Evolutionary conservation across 768 basidiomycete species (phyloP), one percentile per base, ranked within the genome.

Genomic region (Cyathus striatus): DNA sequence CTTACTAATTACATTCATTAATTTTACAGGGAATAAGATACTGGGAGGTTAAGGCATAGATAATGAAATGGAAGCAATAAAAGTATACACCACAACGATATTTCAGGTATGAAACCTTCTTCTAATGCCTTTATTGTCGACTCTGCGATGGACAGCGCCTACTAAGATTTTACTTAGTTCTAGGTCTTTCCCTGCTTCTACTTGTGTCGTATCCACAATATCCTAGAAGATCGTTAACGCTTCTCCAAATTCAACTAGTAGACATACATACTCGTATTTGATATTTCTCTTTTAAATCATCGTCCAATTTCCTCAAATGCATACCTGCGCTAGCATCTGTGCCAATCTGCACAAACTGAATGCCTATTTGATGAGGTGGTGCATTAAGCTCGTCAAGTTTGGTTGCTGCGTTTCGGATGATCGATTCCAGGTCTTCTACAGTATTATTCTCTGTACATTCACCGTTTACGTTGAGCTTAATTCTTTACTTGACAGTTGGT

Each of bases 301-400:
- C 72, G 49, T 85, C 83, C 25, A 85, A 56, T 37, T 66, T 57
- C 40, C 64, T 52, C 41, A 75, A 61, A 52, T 49, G 79, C 2
- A 41, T 63, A 0, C 72, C 64, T 2, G 81, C 81, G 0, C 30
- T 42, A 23, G 47, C 38, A 43, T 60, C 62, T 45, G 51, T 42
- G 64, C 83, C 82, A 27, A 85, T 71, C 54, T 83, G 83, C 2
- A 83, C 67, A 40, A 85, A 80, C 46, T 82, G 79, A 26, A 81
- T 70, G 0, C 80, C 77, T 7, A 81, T 64, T 65, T 81, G 79
- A 10, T 63, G 61, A 4, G 75, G 58, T 0, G 74, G 73, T 46
- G 64, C 72, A 21, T 69, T 49, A 0, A 60, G 63, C 2, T 56
- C 56, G 42, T 82, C 79, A 3, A 83, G 63, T 43, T 67, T 53